Base-by-base conservation (phyloP, 1,284 basidiomycete species). In the Amanita bisporigera region DNA sequence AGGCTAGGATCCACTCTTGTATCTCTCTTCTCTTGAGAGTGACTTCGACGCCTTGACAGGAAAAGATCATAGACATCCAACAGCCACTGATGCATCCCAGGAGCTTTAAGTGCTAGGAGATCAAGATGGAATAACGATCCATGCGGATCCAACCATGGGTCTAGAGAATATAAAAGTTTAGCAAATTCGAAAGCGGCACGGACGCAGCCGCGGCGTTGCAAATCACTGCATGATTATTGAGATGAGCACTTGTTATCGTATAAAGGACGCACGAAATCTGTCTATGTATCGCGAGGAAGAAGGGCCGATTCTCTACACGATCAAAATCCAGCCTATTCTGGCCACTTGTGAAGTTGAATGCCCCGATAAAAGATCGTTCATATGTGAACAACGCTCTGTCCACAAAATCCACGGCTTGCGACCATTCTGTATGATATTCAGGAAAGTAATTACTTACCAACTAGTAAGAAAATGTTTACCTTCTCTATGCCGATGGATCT, bases 111-210 rank as follows among this genome's bases (percentile, higher is more conserved):
- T 0, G 93, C 89, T 12, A 98, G 83, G 75, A 90, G 93, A 73
- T 98, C 96, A 6, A 96, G 84, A 80, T 95, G 93, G n/a, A 95
- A 81, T 4, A 91, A 81, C 1, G 90, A 87, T 3, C 94, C 95
- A 73, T 97, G 95, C 0, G 95, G 96, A 75, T 98, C 95, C 17
- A 84, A 86, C 80, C 89, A 86, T 0, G 95, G 94, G 74, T 97
- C 94, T 0, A 97, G 84, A 0, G 90, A 86, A 68, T 92, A 90
- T 55, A 98, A 82, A 0, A 98, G 85, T 45, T 92, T 88, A 3
- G 93, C 89, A 74, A 95, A 96, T 78, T 97, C 95, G 77, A 97
- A 96, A 0, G 95, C 89, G 0, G 96, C 96, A 11, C 94, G 87
- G 67, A 91, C 88, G 71, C 94, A 94, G 1, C 96, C 96, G 31